Evolutionary conservation across 2,329 filamentous ascomycete genomes (phyloP).

Genomic region (Pseudovirgaria hyperparasitica): DNA sequence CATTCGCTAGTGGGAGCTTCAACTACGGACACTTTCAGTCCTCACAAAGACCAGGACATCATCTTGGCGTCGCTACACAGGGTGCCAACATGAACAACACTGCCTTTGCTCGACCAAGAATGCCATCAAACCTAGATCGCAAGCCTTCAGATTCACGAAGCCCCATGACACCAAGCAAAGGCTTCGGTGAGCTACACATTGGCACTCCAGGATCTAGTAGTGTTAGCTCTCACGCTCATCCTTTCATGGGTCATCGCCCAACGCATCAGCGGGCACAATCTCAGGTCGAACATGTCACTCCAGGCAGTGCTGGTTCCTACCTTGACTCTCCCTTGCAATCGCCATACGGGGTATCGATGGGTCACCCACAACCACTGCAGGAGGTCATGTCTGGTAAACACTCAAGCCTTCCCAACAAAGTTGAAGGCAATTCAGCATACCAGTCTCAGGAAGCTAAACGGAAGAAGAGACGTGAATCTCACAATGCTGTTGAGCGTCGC

Average conservation of each 20-base stretch:
- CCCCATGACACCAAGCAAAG: slow-evolving; percentile 80
- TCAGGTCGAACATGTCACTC: slow-evolving; percentile 74
- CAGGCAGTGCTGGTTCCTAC: slow-evolving; percentile 72
- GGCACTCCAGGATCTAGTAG: slow-evolving; percentile 56
- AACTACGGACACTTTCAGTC: slow-evolving; percentile 65
- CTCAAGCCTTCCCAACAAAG: slow-evolving; percentile 80
- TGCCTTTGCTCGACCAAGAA: slow-evolving; percentile 20
- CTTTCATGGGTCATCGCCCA: slow-evolving; percentile 56
- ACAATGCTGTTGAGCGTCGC: slow-evolving; percentile 90
- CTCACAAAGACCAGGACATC: slow-evolving; percentile 36
- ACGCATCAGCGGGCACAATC: slow-evolving; percentile 62
- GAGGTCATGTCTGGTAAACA: slow-evolving; percentile 73
- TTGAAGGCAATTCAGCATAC: slow-evolving; percentile 39
- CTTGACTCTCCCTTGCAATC: slow-evolving; percentile 83
- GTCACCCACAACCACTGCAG: slow-evolving; percentile 70
- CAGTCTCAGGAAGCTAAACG: slow-evolving; percentile 90
- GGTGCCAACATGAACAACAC: slow-evolving; percentile 21
- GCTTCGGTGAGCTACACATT: slow-evolving; percentile 60
- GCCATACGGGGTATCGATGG: slow-evolving; percentile 54
- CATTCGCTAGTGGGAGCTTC: slow-evolving; percentile 64
- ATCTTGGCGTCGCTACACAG: slow-evolving; percentile 6
- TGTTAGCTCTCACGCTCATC: slow-evolving; percentile 65
- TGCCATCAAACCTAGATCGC: slow-evolving; percentile 38
- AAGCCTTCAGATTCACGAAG: slow-evolving; percentile 56
- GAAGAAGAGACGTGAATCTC: slow-evolving; percentile 79